Base-by-base conservation (phyloP, 805 yeast species). In the Myxozyma geophila region DNA sequence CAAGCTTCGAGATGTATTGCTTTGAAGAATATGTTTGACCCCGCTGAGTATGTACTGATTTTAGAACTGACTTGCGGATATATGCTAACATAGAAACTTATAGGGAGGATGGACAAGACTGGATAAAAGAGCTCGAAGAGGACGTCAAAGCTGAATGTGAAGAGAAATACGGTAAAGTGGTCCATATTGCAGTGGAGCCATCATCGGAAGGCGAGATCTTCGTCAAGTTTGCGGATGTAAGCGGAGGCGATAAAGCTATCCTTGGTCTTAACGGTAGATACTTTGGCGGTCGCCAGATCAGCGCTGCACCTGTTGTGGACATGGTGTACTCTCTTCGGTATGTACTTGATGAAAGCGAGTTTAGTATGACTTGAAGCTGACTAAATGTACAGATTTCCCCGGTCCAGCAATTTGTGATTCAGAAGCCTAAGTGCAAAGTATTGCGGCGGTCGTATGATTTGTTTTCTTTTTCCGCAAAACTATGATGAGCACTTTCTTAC, bases 121-220 rank as follows among this genome's bases (percentile, higher is more conserved):
- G 78, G 78, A 67, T 69, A 13, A 56, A 70, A 54, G 78, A 75
- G 54, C 71, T 76, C 17, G 74, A 71, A 58, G 75, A 75, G 41
- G 78, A 76, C 63, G 76, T 77, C 39, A 65, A 66, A 40, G 69
- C 65, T 12, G 79, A 76, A 57, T 76, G 79, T 60, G 77, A 77
- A 49, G 77, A 74, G 19, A 70, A 71, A 56, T 76, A 75, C 57
- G 79, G 79, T 49, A 59, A 66, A 37, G 74, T 76, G 5, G 66
- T 63, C 5, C 77, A 77, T 58, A 70, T 77, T 46, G 55, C 68
- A 2, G 72, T 76, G 15, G 75, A 74, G 13, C 60, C 64, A 10
- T 60, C 73, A n/a, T 63, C 69, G 8, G 58, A 67, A 28, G 79
- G 79, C 33, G 76, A 74, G 39, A 68, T 75, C 21, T 74, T 68